These are phyloP conservation scores for Pseudohalonectria lignicola DNA, from an alignment of 2,329 filamentous ascomycete species.

Conservation along the genomic window DNA sequence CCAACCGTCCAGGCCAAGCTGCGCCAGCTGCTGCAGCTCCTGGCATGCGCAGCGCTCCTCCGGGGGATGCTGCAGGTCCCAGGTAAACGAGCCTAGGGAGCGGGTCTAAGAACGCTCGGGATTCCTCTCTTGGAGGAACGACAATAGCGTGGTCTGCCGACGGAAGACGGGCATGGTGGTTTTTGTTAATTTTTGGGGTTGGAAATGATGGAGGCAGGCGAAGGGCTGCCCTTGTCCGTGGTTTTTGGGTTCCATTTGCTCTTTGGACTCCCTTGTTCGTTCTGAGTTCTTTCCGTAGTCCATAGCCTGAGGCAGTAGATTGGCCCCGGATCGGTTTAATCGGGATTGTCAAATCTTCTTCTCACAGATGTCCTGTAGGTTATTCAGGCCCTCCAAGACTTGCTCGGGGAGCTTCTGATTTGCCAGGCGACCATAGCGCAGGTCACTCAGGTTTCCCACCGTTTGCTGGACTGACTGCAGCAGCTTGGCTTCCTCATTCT, in stretches of 20 bases:
- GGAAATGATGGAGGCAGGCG: too few relatives aligned
- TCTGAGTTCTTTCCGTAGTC: too few relatives aligned
- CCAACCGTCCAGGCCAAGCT: constrained; percentile 5
- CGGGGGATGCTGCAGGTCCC: constrained; percentile 13
- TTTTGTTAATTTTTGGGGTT: too few relatives aligned
- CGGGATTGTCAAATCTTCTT: constrained; percentile 5
- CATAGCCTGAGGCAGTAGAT: too few relatives aligned
- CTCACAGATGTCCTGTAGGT: constrained; percentile 54
- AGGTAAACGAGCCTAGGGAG: constrained; percentile 9
- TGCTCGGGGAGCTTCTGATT: constrained; percentile 54
- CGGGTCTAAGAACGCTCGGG: too few relatives aligned
- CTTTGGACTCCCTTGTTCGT: too few relatives aligned
- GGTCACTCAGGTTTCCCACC: constrained; percentile 66
- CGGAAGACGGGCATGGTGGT: too few relatives aligned
- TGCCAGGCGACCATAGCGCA: constrained; percentile 67
- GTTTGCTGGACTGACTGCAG: constrained; percentile 51
- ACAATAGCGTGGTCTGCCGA: too few relatives aligned
- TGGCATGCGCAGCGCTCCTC: constrained; percentile 12
- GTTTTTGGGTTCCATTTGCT: too few relatives aligned
- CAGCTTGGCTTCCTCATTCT: constrained; percentile 51
- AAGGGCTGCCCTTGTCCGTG: too few relatives aligned
- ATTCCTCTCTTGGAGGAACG: too few relatives aligned
- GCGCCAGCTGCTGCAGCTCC: constrained; percentile 3
- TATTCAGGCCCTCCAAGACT: constrained; percentile 54
- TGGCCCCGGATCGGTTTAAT: too few relatives aligned